Evolutionary conservation across 805 yeast genomes (phyloP).

Genomic region (Tetrapisispora taiwanensis): DNA sequence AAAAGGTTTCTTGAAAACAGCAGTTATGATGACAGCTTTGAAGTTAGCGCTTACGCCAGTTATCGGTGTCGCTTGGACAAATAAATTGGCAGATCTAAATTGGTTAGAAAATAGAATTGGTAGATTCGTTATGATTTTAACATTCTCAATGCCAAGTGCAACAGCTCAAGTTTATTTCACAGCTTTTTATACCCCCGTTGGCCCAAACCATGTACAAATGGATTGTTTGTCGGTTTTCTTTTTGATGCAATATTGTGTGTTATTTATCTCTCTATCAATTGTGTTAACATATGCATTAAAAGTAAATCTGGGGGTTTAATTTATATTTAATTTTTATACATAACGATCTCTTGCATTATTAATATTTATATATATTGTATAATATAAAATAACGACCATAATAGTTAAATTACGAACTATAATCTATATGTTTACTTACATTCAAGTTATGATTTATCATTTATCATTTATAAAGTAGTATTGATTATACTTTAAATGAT

Average conservation of each 20-base stretch:
- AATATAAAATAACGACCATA: too few species aligned
- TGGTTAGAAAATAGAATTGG: slow-evolving; percentile 55
- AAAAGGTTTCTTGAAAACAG: slow-evolving; percentile 49
- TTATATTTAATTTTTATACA: not conserved
- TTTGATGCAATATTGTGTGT: slow-evolving; percentile 52
- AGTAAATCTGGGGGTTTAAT: slow-evolving; percentile 20
- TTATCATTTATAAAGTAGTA: too few species aligned
- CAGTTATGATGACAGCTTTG: slow-evolving; percentile 43
- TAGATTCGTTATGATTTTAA: slow-evolving; percentile 61
- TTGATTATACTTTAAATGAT: too few species aligned
- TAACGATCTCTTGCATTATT: not conserved
- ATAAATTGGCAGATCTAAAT: slow-evolving; percentile 50
- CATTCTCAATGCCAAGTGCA: slow-evolving; percentile 78
- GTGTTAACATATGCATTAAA: slow-evolving; percentile 48
- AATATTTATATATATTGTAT: not conserved
- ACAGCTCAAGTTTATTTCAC: slow-evolving; percentile 83
- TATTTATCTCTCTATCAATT: slow-evolving; percentile 62
- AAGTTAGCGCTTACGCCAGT: slow-evolving; percentile 68
- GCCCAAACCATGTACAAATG: slow-evolving; percentile 46
- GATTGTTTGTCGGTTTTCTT: slow-evolving; percentile 69
- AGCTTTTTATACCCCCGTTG: slow-evolving; percentile 72
- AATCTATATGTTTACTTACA: too few species aligned
- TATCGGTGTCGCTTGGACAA: slow-evolving; percentile 58
- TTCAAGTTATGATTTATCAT: too few species aligned
- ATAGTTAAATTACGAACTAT: too few species aligned